Conservation (phyloP, 495 filamentous ascomycete species). For the Bryoglossum gracile region DNA sequence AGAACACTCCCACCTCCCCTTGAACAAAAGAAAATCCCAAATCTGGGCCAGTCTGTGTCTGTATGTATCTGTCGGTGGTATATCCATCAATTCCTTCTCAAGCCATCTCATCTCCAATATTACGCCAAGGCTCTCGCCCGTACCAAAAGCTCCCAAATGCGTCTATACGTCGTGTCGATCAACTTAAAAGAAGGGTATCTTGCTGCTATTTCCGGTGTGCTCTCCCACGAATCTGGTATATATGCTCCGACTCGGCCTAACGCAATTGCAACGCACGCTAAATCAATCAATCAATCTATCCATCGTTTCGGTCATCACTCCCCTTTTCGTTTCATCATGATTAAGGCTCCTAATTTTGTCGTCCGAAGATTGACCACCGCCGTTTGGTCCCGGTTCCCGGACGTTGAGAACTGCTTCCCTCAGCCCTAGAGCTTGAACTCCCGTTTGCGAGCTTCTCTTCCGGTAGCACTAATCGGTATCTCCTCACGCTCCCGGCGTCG, state of each 20-base stretch:
- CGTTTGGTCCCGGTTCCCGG: slow-evolving; percentile 1
- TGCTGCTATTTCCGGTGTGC: neutral
- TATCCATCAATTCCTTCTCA: neutral
- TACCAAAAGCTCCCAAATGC: neutral
- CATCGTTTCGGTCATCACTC: neutral
- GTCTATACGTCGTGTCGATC: neutral
- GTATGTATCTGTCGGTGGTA: neutral
- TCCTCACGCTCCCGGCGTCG: slow-evolving; percentile 45
- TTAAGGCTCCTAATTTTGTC: neutral
- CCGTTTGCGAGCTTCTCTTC: slow-evolving; percentile 31
- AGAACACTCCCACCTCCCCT: neutral
- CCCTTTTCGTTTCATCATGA: neutral
- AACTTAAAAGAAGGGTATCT: neutral
- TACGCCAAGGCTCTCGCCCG: neutral
- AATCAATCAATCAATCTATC: neutral
- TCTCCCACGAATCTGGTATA: neutral
- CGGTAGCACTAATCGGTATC: slow-evolving; percentile 44
- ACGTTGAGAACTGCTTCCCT: slow-evolving; percentile 16
- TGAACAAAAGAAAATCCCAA: neutral
- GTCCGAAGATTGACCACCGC: neutral
- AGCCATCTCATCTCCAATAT: neutral
- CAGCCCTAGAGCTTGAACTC: neutral
- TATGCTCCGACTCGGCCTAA: no score
- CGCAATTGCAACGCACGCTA: neutral
- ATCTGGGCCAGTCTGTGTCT: neutral